A percentile compares a stretch with the other conserved stretches of the same genome.
phyloP scores from a whole-genome alignment of 495 filamentous ascomycete species.

The Jackrogersella multiformis region DNA sequence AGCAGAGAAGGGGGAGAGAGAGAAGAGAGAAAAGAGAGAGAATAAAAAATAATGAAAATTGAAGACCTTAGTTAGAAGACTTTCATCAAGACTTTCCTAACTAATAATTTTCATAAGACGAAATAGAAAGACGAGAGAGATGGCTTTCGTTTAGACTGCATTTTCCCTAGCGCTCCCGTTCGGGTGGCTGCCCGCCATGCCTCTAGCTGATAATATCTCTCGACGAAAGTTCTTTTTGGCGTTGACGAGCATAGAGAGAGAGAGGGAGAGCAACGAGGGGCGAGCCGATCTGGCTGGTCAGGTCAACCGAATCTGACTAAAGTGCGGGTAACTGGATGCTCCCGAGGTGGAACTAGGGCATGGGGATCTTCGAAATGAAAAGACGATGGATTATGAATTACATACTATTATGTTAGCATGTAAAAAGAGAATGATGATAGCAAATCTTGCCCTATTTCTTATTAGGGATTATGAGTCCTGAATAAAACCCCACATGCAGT shows the following conservation, averaged over 20 bases:
- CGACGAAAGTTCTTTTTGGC: constrained; percentile 27
- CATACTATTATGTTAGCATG: not conserved
- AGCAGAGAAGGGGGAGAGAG: not conserved
- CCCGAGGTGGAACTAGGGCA: constrained; percentile 43
- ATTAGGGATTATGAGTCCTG: constrained; percentile 39
- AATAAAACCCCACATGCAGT: constrained; percentile 36
- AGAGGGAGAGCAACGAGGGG: constrained; percentile 28
- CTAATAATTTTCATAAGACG: constrained; percentile 32
- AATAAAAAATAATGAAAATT: too few relatives aligned
- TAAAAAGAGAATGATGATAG: constrained; percentile 27
- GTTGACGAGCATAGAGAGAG: constrained; percentile 42
- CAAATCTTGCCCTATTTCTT: constrained; percentile 43
- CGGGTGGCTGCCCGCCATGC: constrained; percentile 26
- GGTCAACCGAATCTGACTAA: constrained; percentile 45
- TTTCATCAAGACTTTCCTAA: not conserved
- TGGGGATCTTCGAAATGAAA: constrained; percentile 41
- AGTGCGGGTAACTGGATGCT: constrained; percentile 45
- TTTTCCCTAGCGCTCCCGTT: constrained; percentile 19
- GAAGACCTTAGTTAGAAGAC: constrained; percentile 4
- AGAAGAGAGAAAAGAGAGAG: too few relatives aligned
- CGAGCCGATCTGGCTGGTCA: constrained; percentile 37
- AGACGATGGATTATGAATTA: constrained; percentile 32
- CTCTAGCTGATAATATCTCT: constrained; percentile 22
- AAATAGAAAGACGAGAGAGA: constrained; percentile 13
- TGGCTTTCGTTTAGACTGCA: constrained; percentile 22